Conservation (phyloP, 2,329 filamentous ascomycete species). For the Mycocentrospora acerina region DNA sequence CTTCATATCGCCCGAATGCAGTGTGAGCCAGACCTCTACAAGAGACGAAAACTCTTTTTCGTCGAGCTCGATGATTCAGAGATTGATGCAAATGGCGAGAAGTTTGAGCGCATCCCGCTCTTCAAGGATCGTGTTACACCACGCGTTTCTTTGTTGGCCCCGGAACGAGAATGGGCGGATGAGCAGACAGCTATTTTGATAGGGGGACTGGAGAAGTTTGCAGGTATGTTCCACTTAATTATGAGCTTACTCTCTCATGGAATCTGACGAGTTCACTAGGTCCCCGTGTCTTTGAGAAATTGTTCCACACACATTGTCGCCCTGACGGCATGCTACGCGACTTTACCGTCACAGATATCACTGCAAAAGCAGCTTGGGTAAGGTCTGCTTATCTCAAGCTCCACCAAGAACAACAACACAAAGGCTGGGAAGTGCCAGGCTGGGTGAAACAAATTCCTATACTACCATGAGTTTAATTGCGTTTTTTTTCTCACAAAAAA, state of each 20-base stretch:
- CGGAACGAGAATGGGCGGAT: conserved; percentile 31
- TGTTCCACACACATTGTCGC: conserved; percentile 31
- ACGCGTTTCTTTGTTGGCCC: conserved; percentile 9
- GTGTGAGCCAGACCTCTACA: conserved; percentile 22
- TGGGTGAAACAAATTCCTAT: conserved; percentile 34
- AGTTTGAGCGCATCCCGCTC: conserved; percentile 42
- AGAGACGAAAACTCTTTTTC: conserved; percentile 12
- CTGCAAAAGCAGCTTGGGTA: conserved; percentile 21
- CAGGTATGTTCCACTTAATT: conserved; percentile 20
- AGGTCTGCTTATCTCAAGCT: conserved; percentile 14
- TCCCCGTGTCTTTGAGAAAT: conserved; percentile 26
- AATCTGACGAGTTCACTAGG: conserved; percentile 11
- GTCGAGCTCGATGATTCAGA: conserved; percentile 20
- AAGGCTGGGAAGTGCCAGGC: conserved; percentile 21
- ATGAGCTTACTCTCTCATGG: background rate
- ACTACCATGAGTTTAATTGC: conserved; percentile 11
- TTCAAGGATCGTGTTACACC: conserved; percentile 39
- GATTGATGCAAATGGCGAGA: conserved; percentile 42
- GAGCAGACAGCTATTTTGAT: conserved; percentile 36
- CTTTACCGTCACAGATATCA: conserved; percentile 34
- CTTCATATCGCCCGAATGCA: conserved; percentile 29
- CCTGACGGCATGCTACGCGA: conserved; percentile 24
- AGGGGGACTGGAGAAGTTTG: conserved; percentile 26
- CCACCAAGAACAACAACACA: conserved; percentile 16
- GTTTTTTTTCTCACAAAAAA: background rate